Percentiles rank a stretch among this genome's conserved stretches.
phyloP scores from a whole-genome alignment of 2,329 filamentous ascomycete genomes.

The Penicillium palitans region DNA sequence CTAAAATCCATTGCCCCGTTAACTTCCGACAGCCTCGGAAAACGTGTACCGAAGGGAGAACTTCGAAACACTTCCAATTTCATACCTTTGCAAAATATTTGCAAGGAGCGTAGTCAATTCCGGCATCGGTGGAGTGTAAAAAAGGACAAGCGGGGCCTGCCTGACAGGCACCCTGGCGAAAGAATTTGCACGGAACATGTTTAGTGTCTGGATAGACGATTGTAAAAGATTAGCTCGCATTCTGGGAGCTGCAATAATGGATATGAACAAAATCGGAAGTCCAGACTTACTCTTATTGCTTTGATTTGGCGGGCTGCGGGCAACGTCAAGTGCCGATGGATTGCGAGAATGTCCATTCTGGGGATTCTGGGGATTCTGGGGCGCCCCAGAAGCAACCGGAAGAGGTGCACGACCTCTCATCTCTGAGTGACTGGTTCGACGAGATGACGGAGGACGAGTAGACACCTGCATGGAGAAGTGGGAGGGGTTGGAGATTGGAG shows the following conservation, averaged over 20 bases:
- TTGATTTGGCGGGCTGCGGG: slow-evolving; percentile 49
- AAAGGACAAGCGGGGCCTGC: slow-evolving; percentile 95
- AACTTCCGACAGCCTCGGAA: slow-evolving; percentile 10
- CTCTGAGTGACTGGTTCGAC: slow-evolving; percentile 34
- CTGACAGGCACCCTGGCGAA: slow-evolving; percentile 91
- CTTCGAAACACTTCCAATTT: background rate
- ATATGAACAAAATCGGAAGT: background rate
- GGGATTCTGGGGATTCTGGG: slow-evolving; percentile 30
- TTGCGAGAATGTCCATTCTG: slow-evolving; percentile 47
- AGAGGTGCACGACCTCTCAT: slow-evolving; percentile 46
- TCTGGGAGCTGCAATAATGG: background rate
- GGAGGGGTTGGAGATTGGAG: slow-evolving; percentile 20
- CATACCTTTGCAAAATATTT: slow-evolving; percentile 97
- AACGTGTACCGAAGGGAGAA: background rate
- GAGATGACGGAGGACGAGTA: slow-evolving; percentile 27
- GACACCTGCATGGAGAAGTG: slow-evolving; percentile 26
- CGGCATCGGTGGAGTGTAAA: slow-evolving; percentile 83
- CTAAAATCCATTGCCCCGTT: slow-evolving; percentile 49
- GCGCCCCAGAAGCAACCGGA: slow-evolving; percentile 38
- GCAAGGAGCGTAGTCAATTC: slow-evolving; percentile 83
- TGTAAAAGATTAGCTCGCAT: slow-evolving; percentile 11
- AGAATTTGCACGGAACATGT: slow-evolving; percentile 99
- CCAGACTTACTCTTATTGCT: slow-evolving; percentile 41
- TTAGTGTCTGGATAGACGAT: slow-evolving; percentile 68
- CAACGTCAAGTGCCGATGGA: slow-evolving; percentile 46